Base-by-base conservation (phyloP, 768 basidiomycete genomes). In the Lactarius akahatsu region DNA sequence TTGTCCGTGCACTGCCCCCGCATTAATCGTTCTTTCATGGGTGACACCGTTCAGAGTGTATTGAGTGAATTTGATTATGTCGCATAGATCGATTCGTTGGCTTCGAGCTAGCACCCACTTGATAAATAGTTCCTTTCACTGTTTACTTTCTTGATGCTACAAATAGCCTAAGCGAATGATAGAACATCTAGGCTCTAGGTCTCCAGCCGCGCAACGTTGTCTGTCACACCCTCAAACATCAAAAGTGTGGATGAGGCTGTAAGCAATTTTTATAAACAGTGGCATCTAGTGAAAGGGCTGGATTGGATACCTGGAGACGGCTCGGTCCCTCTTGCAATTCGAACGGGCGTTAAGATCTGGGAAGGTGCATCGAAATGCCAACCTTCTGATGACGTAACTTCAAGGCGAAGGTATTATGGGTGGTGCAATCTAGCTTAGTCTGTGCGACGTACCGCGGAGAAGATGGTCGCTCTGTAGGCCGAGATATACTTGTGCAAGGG, bases 401-500 rank as follows among this genome's bases (percentile, higher is more conserved):
- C 26, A 41, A 36, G 36, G 34, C 47, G 28, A 62, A 40, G 59
- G 1, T 5, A 57, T 23, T 34, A 11, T 47, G 45, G 36, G 28
- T 38, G 36, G 18, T 8, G 41, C 36, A 57, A 4, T 20, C 68
- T 76, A 58, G 7, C 41, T 61, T 30, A 20, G 45, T 55, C 61
- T 40, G n/a, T n/a, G 38, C 5, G 13, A 63, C 75, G 23, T 69
- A 80, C 80, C 70, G 40, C 73, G 55, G 34, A 78, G 62, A 2
- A 80, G 67, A 54, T 75, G 70, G 15, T 80, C 77, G 1, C 61
- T 45, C 6, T 74, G 61, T 20, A 85, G 74, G 28, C 86, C 86
- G 50, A 91, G 78, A 72, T 89, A 90, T 32, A 69, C 74, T 69
- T 85, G 81, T 15, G 85, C 86, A 4, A 86, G 78, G 2, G 80